A percentile compares a stretch with the other conserved stretches of the same genome.
Conservation (phyloP, 257 asterid species). For the Mentha longifolia region DNA sequence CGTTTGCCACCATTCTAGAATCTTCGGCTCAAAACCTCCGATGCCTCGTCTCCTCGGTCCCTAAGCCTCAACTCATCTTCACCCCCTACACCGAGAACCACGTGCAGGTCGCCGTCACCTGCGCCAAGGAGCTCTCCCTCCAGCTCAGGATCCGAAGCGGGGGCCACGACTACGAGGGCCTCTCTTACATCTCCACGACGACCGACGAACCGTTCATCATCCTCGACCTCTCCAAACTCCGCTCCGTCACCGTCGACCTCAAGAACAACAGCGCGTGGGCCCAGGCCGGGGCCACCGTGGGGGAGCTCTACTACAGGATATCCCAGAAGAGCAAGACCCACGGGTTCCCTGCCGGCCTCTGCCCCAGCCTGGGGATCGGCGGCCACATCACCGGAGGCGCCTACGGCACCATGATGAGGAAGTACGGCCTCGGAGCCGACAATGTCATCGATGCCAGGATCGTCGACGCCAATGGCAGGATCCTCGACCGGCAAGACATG, state of each 20-base stretch:
- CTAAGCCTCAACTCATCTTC: slow-evolving; percentile 52
- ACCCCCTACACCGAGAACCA: slow-evolving; percentile 50
- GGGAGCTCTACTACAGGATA: slow-evolving; percentile 58
- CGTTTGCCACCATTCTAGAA: slow-evolving; percentile 44
- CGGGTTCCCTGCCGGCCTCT: slow-evolving; percentile 58
- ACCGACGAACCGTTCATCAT: slow-evolving; percentile 39
- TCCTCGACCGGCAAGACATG: slow-evolving; percentile 53
- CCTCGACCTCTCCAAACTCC: slow-evolving; percentile 59
- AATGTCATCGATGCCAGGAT: slow-evolving; percentile 56
- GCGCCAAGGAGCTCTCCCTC: slow-evolving; percentile 38
- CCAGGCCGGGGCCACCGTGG: slow-evolving; percentile 58
- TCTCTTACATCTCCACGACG: slow-evolving; percentile 40
- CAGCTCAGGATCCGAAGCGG: slow-evolving; percentile 50
- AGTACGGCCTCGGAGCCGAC: slow-evolving; percentile 56
- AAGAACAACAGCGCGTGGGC: slow-evolving; percentile 43
- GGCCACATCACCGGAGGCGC: slow-evolving; percentile 70
- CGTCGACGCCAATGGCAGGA: slow-evolving; percentile 47
- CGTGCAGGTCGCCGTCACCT: slow-evolving; percentile 42
- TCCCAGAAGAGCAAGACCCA: slow-evolving; percentile 46
- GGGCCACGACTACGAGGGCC: slow-evolving; percentile 54
- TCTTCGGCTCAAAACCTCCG: slow-evolving; percentile 56
- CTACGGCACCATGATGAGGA: slow-evolving; percentile 57
- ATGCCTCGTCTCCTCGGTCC: slow-evolving; percentile 41
- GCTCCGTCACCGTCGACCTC: slow-evolving; percentile 42
- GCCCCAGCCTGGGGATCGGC: slow-evolving; percentile 67